A percentile compares a stretch with the other conserved stretches of the same genome.
phyloP scores from a whole-genome alignment of 2,329 filamentous ascomycete species.

The Pseudogymnoascus sp. region DNA sequence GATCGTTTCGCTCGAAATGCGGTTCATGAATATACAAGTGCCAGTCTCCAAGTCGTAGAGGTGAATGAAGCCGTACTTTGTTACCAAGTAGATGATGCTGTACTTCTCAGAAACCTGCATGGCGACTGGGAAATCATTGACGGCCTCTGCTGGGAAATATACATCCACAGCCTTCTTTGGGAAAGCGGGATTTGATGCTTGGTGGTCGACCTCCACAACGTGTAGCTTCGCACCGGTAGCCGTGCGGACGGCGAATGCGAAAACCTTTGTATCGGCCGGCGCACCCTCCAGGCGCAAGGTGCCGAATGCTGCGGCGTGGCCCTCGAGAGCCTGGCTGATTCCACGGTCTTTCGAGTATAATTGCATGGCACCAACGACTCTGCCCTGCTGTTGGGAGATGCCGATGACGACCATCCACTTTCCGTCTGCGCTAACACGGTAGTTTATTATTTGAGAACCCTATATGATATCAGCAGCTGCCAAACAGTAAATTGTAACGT shows the following conservation, averaged over 20 bases:
- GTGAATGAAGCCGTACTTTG: constrained; percentile 98
- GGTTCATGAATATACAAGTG: constrained; percentile 97
- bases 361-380: constrained; percentile 94
- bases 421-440: constrained; percentile 87
- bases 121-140: constrained; percentile 94
- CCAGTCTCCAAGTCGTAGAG: constrained; percentile 96
- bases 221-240: constrained; percentile 89
- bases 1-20: constrained; percentile 97
- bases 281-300: constrained; percentile 83
- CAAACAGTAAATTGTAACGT: not conserved
- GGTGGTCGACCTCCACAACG: constrained; percentile 94
- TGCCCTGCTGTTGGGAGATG: constrained; percentile 86
- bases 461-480: constrained; percentile 32
- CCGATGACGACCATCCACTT: constrained; percentile 99
- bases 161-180: constrained; percentile 95
- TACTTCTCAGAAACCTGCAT: constrained; percentile 97
- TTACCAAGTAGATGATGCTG: constrained; percentile 92
- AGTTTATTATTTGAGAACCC: constrained; percentile 99
- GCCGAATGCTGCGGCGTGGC: constrained; percentile 91
- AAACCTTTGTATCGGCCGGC: constrained; percentile 84
- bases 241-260: constrained; percentile 90
- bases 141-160: constrained; percentile 92
- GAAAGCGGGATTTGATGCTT: constrained; percentile 80
- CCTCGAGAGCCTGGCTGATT: constrained; percentile 96
- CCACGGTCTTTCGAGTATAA: constrained; percentile 92